A percentile compares a stretch with the other conserved stretches of the same genome.
Evolutionary conservation across 78 protist species (phyloP).

Genomic region (Dictyostelium purpureum): DNA sequence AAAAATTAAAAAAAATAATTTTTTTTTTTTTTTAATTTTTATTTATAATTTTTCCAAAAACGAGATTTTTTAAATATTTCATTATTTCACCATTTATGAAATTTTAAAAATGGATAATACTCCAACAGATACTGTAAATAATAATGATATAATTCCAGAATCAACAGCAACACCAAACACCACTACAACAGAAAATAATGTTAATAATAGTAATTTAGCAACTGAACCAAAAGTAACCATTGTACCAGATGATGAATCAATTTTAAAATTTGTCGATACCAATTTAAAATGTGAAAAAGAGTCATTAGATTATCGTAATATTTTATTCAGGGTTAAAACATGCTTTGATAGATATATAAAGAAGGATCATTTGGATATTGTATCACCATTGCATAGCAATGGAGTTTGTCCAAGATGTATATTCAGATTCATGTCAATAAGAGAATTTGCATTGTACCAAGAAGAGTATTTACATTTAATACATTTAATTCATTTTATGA

Average conservation of each 20-base stretch:
- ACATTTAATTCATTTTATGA: background rate
- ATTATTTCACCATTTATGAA: too few species aligned
- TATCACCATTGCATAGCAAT: background rate
- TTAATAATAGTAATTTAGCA: too few species aligned
- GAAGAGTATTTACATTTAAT: background rate
- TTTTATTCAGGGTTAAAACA: background rate
- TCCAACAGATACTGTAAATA: background rate
- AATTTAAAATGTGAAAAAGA: background rate
- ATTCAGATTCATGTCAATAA: background rate
- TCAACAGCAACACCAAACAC: background rate
- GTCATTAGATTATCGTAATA: background rate
- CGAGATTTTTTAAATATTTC: too few species aligned
- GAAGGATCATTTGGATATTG: background rate
- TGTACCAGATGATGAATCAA: background rate
- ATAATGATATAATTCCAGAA: background rate
- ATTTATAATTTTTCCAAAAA: background rate
- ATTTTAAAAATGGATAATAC: background rate
- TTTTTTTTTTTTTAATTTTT: background rate
- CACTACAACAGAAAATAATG: background rate
- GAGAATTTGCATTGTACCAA: background rate
- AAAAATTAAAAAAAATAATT: too few species aligned
- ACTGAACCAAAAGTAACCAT: background rate
- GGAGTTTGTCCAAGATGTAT: constrained; percentile 12
- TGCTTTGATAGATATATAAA: background rate
- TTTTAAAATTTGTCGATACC: too few species aligned